Base-by-base conservation (phyloP, 2,329 filamentous ascomycete species). In the Xylariaceae sp. region DNA sequence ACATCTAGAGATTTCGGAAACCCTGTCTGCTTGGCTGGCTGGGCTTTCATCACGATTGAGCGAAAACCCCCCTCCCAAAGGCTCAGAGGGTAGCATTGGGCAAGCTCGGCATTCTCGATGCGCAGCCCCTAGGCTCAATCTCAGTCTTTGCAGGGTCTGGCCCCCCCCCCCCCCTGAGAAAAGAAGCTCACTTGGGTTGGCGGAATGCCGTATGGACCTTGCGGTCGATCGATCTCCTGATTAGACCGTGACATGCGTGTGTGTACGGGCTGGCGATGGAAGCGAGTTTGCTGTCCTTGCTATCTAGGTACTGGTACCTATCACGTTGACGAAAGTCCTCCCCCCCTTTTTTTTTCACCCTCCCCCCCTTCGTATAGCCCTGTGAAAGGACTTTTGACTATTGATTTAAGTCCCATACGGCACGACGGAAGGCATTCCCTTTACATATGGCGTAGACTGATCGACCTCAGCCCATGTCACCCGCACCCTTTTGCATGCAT, bases 401-500 rank as follows among this genome's bases (percentile, higher is more conserved):
- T n/a, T 40, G 11, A 40, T 26, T 19, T 40, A n/a, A 19, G 3
- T 19, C 12, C 39, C 39, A 26, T 40, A 40, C 39, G 39, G 39
- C 39, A 26, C 39, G 39, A 40, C 39, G 39, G 39, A 9, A 19
- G 12, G 26, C 5, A n/a, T 12, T 27, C 35, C 35, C 35, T 9
- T 37, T 34, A 8, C 32, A 5, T 34, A 8, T 6, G 5, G 32
- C 5, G 8, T 34, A 9, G 35, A 37, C 12, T 9, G 47, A 51
- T 51, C 42, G 44, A 47, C 46, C 45, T 48, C 19, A 19, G 51
- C 44, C 53, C 45, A 55, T 49, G 41, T 19, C 48, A 56, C 43
- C 39, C 50, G 8, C 19, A 19, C 19, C 19, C 30, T 32, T 46
- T 49, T 34, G 30, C 57, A 48, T 49, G 53, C 57, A 58, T 59